phyloP scores from a whole-genome alignment of 371 early-diverging fungal species.

The Circinella umbellata region DNA sequence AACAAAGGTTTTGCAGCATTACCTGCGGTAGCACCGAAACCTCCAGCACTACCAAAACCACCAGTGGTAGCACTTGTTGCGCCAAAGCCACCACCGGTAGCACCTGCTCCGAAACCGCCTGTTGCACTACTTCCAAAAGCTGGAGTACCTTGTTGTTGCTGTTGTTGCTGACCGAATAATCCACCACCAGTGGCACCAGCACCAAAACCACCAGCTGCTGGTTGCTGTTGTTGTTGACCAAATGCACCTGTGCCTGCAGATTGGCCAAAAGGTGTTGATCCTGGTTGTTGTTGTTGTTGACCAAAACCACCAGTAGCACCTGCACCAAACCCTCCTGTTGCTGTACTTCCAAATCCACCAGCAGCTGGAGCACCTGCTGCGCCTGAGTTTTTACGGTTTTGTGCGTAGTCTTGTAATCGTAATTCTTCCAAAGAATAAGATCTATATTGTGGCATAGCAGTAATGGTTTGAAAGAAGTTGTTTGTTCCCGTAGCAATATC shows the following conservation, averaged over 20 bases:
- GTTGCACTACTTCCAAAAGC: background rate
- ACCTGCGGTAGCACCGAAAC: conserved; percentile 2
- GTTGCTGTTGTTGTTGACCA: conserved; percentile 2
- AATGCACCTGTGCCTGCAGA: conserved; percentile 28
- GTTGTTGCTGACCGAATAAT: conserved; percentile 14
- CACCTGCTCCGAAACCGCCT: conserved; percentile 12
- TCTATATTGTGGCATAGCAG: conserved; percentile 91
- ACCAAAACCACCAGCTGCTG: too few relatives aligned
- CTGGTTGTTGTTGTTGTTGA: too few relatives aligned
- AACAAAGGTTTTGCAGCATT: conserved; percentile 43
- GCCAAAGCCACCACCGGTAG: conserved; percentile 38
- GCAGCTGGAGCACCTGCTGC: conserved; percentile 32
- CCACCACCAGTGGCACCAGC: conserved; percentile 27
- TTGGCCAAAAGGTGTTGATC: background rate
- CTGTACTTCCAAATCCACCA: conserved; percentile 40
- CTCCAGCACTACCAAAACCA: conserved; percentile 6
- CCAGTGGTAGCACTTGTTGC: conserved; percentile 8
- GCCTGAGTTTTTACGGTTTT: conserved; percentile 75
- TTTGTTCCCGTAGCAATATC: conserved; percentile 63
- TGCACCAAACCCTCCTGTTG: conserved; percentile 1
- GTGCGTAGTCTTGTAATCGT: conserved; percentile 87
- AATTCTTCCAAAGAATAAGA: conserved; percentile 92
- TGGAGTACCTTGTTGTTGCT: background rate
- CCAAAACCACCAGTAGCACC: conserved; percentile 11
- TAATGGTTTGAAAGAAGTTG: conserved; percentile 76